Evolutionary conservation across 2,329 filamentous ascomycete genomes (phyloP), one percentile per base, ranked within the genome.

Genomic region (Calonectria crousiana): DNA sequence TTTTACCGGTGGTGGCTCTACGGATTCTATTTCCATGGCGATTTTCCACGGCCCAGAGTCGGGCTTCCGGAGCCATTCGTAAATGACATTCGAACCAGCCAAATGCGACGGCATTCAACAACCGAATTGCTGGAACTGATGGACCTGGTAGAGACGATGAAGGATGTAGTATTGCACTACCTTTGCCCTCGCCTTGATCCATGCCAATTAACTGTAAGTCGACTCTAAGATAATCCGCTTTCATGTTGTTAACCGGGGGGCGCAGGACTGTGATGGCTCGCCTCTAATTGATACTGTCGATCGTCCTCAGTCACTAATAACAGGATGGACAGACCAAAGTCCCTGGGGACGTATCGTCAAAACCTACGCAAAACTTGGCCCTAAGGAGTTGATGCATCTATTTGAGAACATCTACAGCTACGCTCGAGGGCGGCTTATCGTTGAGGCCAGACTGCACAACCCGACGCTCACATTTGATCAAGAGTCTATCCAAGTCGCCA

Each of bases 1-100:
- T 80, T 91, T 36, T 90, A 89, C 66, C 82, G 85, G 38, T 91
- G 89, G 89, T 90, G 89, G 89, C 83, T 89, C 5, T 91, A 89
- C 75, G 85, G 88, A 9, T 85, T 86, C 41, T 87, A 89, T 74
- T 90, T 90, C 73, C 89, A 91, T 60, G 86, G 86, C 14, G 85
- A 86, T 38, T 81, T 83, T 44, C 84, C 83, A 13, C 81, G 83
- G 32, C 85, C 85, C 5, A 82, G 83, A 11, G 70, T 82, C 51
- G 84, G 84, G 2, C 81, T 84, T 56, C 85, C 85, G 0, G 84
- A 85, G 73, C 83, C 85, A 14, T 83, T 80, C 32, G 84, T 84
- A 11, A 84, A 87, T 56, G 84, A 87, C 65, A 77, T 86, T 16
- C 83, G 88, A 56, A 84, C 83, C 34, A 87, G 84, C 53, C 85